Evolutionary conservation across 345 rosid species (phyloP).

Genomic region (Salix exigua): DNA sequence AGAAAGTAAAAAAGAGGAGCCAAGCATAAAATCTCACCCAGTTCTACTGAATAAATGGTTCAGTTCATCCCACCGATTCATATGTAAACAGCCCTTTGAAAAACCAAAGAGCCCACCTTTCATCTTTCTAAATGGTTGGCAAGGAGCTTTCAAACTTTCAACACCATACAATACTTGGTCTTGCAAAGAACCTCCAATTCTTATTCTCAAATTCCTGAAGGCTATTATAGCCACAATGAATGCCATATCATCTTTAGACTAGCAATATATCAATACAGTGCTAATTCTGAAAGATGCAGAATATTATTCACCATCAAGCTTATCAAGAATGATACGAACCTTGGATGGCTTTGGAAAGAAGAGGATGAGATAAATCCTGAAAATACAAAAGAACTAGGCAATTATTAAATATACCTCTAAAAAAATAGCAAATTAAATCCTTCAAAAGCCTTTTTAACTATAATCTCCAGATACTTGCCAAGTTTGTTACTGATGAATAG

Average conservation of each 20-base stretch:
- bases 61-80: constrained; percentile 92
- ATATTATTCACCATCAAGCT: constrained; percentile 8
- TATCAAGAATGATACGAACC: constrained; percentile 38
- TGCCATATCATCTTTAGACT: neutral
- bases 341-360: constrained; percentile 70
- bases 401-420: constrained; percentile 3
- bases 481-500: constrained; percentile 64
- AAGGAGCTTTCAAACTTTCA: constrained; percentile 54
- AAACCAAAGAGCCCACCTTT: constrained; percentile 72
- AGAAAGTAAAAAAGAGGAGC: neutral
- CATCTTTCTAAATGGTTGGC: constrained; percentile 66
- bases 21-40: constrained; percentile 47
- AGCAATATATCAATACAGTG: neutral
- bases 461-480: constrained; percentile 41
- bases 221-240: constrained; percentile 40
- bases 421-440: neutral
- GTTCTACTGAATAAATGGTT: constrained; percentile 53
- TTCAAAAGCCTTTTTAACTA: constrained; percentile 6
- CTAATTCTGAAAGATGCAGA: neutral
- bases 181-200: constrained; percentile 96
- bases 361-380: constrained; percentile 81
- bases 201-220: constrained; percentile 70
- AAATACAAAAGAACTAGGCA: constrained; percentile 14
- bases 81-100: constrained; percentile 85
- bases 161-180: constrained; percentile 80